Percentiles rank a stretch among this genome's conserved stretches.
phyloP scores from a whole-genome alignment of 164 flowering plant species.

The Vitis cinerea region DNA sequence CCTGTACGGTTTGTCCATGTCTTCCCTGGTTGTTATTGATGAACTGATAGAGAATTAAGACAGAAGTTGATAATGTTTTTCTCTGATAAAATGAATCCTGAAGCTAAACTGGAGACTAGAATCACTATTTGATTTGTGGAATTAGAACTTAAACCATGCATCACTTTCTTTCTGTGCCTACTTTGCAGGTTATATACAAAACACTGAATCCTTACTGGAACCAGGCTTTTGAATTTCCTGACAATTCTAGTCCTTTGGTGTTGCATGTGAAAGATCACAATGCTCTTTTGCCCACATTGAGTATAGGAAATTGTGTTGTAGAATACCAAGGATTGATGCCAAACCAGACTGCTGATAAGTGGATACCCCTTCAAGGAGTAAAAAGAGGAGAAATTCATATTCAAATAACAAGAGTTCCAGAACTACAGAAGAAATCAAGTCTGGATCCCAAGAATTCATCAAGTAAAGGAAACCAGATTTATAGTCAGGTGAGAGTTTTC shows the following conservation, averaged over 20 bases:
- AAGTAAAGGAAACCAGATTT: conserved; percentile 46
- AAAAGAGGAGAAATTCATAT: conserved; percentile 85
- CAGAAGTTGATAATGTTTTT: too few relatives aligned
- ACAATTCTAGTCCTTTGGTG: conserved; percentile 64
- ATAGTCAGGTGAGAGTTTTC: conserved; percentile 50
- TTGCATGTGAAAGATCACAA: conserved; percentile 90
- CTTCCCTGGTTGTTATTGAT: too few relatives aligned
- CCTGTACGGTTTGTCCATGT: too few relatives aligned
- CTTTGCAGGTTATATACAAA: conserved; percentile 64
- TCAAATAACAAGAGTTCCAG: conserved; percentile 70
- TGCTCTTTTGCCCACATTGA: conserved; percentile 73
- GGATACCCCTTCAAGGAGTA: conserved; percentile 98
- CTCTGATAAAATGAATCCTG: too few relatives aligned
- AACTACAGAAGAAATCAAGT: conserved; percentile 42
- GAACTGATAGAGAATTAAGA: too few relatives aligned
- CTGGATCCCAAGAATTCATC: conserved; percentile 43
- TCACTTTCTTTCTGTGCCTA: neutral
- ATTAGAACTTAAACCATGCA: too few relatives aligned
- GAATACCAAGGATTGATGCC: conserved; percentile 80
- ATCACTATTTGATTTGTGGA: too few relatives aligned
- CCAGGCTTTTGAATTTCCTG: conserved; percentile 84
- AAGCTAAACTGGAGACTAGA: too few relatives aligned
- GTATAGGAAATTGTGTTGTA: conserved; percentile 82
- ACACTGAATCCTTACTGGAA: conserved; percentile 85
- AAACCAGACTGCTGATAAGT: conserved; percentile 78